Base-by-base conservation (phyloP, 176 grass and related monocot species). In the Urochloa ruziziensis region DNA sequence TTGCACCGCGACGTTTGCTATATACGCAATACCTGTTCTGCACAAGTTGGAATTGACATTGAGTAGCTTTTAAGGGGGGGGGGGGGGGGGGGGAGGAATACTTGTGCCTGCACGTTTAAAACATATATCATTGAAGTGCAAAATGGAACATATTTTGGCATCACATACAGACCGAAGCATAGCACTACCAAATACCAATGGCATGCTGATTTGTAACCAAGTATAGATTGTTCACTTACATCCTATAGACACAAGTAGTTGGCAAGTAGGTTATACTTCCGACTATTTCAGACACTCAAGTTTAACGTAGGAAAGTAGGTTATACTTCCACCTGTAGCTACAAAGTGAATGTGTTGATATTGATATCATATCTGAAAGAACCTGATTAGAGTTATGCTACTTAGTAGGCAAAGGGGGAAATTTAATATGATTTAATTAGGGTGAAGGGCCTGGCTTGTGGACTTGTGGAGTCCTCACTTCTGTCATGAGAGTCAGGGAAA, bases 21-120 rank as follows among this genome's bases (percentile, higher is more conserved):
- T 92, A 51, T 98, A 95, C 56, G 96, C 91, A 75, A 98, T 92
- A 67, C 93, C 93, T 68, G 86, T 96, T 68, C 96, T 98, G 87
- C 28, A 84, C 12, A 74, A 48, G 79, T 75, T 49, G 15, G 29
- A 67, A 80, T 67, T 24, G 62, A 69, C n/a, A 59, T 16, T 32
- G 18, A 43, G 58, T 81, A 46, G 48, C 23, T 54, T 75, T 66
- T 13, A 67, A 1, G n/a, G 17, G 24, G 34, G 0, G 16, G n/a
- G n/a, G n/a, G n/a, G n/a, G n/a, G n/a, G n/a, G n/a, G n/a, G n/a
- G n/a, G n/a, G n/a, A n/a, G n/a, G 54, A 17, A 4, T n/a, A 28
- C 7, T 11, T 67, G 36, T 67, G 18, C 7, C 7, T 58, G 52
- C 6, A 70, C 60, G 33, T 80, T 30, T 48, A n/a, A 34, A 81